These are phyloP conservation scores for Immersiporthe knoxdaviesiana DNA, from an alignment of 2,329 filamentous ascomycete species.

Conservation along the genomic window DNA sequence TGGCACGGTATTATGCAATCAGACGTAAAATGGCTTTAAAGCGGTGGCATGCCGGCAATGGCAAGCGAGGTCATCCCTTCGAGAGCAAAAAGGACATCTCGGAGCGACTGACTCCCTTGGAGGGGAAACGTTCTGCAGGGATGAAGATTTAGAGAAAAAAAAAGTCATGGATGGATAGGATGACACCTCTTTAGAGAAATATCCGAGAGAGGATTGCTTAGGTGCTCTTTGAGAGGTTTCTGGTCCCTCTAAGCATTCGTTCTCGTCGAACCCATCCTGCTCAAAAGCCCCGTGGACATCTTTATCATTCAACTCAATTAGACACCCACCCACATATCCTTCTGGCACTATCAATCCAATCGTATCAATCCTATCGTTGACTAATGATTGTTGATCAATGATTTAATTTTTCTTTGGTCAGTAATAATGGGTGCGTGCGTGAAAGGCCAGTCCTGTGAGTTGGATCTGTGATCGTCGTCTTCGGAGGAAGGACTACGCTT, in stretches of 20 bases:
- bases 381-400: neutral
- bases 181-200: neutral
- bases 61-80: neutral
- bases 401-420: neutral
- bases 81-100: neutral
- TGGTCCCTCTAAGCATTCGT: neutral
- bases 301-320: neutral
- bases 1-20: neutral
- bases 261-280: neutral
- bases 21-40: neutral
- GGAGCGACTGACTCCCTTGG: neutral
- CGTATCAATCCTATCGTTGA: too few relatives aligned
- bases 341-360: too few relatives aligned
- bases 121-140: neutral
- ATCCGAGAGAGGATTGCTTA: neutral
- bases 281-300: neutral
- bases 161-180: neutral
- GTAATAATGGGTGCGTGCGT: neutral
- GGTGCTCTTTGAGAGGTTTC: neutral
- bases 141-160: neutral
- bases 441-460: neutral
- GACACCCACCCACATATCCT: neutral
- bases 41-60: neutral
- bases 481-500: neutral
- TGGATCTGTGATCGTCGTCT: neutral